Conservation (phyloP, 1,139 yeast species). For the Candida sp. region DNA sequence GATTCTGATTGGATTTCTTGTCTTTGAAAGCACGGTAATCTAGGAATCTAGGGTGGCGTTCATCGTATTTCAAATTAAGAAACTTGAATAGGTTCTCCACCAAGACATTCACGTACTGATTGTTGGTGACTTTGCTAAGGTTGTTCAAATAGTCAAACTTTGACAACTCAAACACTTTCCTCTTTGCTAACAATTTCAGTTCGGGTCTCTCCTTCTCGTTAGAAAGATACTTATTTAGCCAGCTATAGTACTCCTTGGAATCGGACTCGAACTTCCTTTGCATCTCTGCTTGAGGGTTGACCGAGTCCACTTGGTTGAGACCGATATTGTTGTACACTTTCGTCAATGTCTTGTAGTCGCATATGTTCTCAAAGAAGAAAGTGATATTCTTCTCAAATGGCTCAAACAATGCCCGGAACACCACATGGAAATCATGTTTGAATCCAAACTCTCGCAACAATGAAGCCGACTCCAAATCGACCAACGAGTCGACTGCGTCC, state of each 20-base stretch:
- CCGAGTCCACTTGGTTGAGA: slow-evolving; percentile 6
- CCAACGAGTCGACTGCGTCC: slow-evolving; percentile 25
- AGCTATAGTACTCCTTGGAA: slow-evolving; percentile 73
- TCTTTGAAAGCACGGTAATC: slow-evolving; percentile 25
- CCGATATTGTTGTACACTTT: slow-evolving; percentile 15
- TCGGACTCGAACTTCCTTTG: slow-evolving; percentile 71
- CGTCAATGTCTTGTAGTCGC: slow-evolving; percentile 26
- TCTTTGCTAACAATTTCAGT: slow-evolving; percentile 61
- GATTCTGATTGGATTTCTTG: slow-evolving; percentile 23
- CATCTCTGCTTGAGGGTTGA: slow-evolving; percentile 19
- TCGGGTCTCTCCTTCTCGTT: slow-evolving; percentile 68
- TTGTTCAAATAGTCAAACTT: slow-evolving; percentile 75
- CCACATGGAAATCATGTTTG: slow-evolving; percentile 21
- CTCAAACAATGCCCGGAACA: slow-evolving; percentile 28
- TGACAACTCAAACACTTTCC: slow-evolving; percentile 67
- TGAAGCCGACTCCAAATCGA: slow-evolving; percentile 25
- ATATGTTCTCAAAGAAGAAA: slow-evolving; percentile 35
- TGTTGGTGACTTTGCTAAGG: slow-evolving; percentile 61
- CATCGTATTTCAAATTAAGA: slow-evolving; percentile 24
- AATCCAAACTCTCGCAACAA: slow-evolving; percentile 26
- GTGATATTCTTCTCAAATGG: slow-evolving; percentile 37
- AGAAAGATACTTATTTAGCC: slow-evolving; percentile 71
- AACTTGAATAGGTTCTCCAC: slow-evolving; percentile 45
- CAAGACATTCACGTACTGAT: slow-evolving; percentile 47
- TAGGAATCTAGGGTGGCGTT: slow-evolving; percentile 18